phyloP scores from a whole-genome alignment of 2,329 filamentous ascomycete genomes.

The Ramularia collo-cygni region DNA sequence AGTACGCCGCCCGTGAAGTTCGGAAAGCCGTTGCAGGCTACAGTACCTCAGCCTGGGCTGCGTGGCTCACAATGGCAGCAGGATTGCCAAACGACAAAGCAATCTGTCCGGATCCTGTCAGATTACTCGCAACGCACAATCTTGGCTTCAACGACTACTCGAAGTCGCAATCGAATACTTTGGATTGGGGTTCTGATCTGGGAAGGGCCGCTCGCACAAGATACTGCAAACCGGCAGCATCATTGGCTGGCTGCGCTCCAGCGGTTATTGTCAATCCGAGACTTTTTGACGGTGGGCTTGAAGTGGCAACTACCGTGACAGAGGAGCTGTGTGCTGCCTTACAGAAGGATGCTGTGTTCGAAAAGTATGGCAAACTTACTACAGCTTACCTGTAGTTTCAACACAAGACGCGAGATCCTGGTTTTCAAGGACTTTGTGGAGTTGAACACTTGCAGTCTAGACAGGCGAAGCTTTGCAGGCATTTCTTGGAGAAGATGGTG shows the following conservation, averaged over 20 bases:
- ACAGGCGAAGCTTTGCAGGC: no score
- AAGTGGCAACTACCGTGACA: conserved; percentile 10
- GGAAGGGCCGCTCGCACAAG: conserved; percentile 9
- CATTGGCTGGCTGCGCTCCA: conserved; percentile 10
- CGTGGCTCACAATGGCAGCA: conserved; percentile 12
- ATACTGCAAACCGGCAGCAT: conserved; percentile 9
- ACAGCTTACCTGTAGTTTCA: conserved; percentile 6
- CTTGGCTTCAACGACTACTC: conserved; percentile 17
- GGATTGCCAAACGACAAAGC: conserved; percentile 10
- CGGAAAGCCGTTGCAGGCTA: conserved; percentile 11
- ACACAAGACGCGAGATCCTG: no score
- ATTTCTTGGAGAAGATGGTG: no score
- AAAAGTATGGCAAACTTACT: conserved; percentile 9
- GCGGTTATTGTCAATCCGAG: conserved; percentile 14
- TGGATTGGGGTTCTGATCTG: conserved; percentile 12
- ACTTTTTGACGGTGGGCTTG: conserved; percentile 12
- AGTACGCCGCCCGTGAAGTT: conserved; percentile 7
- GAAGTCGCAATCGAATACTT: conserved; percentile 8
- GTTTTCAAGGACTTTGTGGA: no score
- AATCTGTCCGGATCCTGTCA: conserved; percentile 12
- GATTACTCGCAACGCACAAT: conserved; percentile 11
- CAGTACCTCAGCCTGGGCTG: conserved; percentile 7
- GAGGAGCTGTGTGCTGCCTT: conserved; percentile 6
- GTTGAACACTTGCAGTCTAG: no score
- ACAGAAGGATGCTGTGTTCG: conserved; percentile 8